A percentile compares a stretch with the other conserved stretches of the same genome.
These are phyloP conservation scores for Colletotrichum endophyticum DNA, from an alignment of 2,329 filamentous ascomycete genomes.

Conservation along the genomic window DNA sequence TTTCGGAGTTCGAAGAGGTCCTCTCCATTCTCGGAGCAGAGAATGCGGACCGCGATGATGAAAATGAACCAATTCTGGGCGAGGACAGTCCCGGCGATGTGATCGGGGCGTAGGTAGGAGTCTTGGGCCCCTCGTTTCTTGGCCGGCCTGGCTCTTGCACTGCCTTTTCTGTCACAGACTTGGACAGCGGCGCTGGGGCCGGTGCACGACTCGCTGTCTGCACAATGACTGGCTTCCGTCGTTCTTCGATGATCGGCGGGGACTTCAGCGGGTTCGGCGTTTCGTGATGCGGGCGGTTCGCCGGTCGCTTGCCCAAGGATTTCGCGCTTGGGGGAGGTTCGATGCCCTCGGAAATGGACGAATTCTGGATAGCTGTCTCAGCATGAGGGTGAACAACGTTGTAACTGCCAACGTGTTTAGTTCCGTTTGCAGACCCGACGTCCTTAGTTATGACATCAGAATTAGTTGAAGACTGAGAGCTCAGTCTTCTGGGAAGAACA, in stretches of 20 bases:
- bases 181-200: constrained; percentile 3
- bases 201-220: neutral
- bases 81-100: constrained; percentile 1
- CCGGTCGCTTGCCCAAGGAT: constrained; percentile 54
- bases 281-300: neutral
- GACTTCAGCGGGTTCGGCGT: neutral
- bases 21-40: constrained; percentile 14
- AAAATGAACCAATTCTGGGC: constrained; percentile 11
- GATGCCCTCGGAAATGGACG: neutral
- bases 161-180: neutral
- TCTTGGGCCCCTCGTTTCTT: neutral
- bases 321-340: constrained; percentile 41
- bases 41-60: constrained; percentile 10
- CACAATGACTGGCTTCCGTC: constrained; percentile 3
- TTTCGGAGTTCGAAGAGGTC: constrained; percentile 7
- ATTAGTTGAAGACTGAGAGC: constrained; percentile 49
- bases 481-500: constrained; percentile 48
- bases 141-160: neutral
- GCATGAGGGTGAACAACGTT: constrained; percentile 29
- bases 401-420: constrained; percentile 27
- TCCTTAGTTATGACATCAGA: constrained; percentile 39
- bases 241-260: neutral
- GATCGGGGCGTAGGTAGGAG: neutral
- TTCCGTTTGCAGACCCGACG: constrained; percentile 25
- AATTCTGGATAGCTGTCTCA: constrained; percentile 23